Base-by-base conservation (phyloP, 352 stramenopile genomes). In the Phytopythium montanum region DNA sequence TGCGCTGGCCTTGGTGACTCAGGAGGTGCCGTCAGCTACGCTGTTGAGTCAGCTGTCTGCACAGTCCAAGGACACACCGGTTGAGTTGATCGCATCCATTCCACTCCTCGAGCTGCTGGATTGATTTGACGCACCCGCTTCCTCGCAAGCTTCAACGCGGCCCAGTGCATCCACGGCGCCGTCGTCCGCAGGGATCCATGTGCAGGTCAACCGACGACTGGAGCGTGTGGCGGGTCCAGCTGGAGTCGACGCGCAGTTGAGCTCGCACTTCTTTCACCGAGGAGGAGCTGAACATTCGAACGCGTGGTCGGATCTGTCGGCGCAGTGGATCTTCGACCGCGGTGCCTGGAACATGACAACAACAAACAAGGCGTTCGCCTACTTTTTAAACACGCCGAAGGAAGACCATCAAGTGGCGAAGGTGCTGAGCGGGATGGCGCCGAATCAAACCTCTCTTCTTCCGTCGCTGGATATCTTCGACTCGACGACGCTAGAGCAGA, bases 261-360 rank as follows among this genome's bases (percentile, higher is more conserved):
- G 55, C 0, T 77, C 65, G 1, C 62, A 79, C 39, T 73, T 56
- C 1, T 72, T 77, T 8, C 50, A 59, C 0, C 63, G 65, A 5
- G 68, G 67, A 1, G 64, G 59, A 0, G 59, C 57, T 0, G 59
- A 79, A 38, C 56, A 72, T n/a, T 62, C 64, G 0, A 73, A 79
- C 33, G 52, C 51, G 72, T 4, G 54, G 54, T 9, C 25, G 3
- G 16, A 21, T 5, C 38, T 44, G 38, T 7, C 13, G 3, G 12
- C 59, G 0, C 64, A 69, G 14, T 82, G 64, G 59, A 75, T 69
- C 28, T 72, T 78, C 9, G 60, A 79, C 23, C 56, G 69, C 29
- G 29, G 29, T 9, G 29, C 29, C 29, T 34, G 29, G 29, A 34
- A 34, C 29, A 34, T 34, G 29, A 34, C 29, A 4, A 34, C 29